Evolutionary conservation across 1,139 yeast genomes (phyloP).

Genomic region (Debaryomyces singareniensis): DNA sequence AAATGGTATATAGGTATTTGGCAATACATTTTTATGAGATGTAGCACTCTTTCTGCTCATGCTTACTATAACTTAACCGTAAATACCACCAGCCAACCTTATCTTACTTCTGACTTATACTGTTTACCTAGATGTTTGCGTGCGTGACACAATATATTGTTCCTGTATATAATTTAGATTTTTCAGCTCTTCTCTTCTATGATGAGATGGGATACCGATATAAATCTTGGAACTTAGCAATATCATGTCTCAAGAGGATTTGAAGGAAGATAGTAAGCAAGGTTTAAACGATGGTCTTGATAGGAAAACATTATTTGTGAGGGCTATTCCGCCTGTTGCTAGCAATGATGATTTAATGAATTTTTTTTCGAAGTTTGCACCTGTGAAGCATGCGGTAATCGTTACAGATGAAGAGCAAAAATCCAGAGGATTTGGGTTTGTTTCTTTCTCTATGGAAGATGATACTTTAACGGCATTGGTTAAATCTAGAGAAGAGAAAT

Average conservation of each 20-base stretch:
- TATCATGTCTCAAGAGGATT: neutral
- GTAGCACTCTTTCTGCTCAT: conserved; percentile 3
- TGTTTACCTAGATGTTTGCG: too few relatives aligned
- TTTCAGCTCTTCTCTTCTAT: too few relatives aligned
- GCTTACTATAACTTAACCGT: neutral
- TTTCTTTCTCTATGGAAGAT: conserved; percentile 77
- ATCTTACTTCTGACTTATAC: neutral
- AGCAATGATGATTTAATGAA: conserved; percentile 76
- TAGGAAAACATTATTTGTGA: conserved; percentile 70
- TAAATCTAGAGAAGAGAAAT: conserved; percentile 58
- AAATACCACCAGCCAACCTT: neutral
- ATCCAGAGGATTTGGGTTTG: conserved; percentile 95
- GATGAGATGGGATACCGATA: too few relatives aligned
- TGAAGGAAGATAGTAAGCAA: conserved; percentile 2
- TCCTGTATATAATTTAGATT: too few relatives aligned
- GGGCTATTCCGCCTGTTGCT: conserved; percentile 75
- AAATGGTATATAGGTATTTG: conserved; percentile 36
- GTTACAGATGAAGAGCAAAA: conserved; percentile 71
- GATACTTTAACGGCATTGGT: conserved; percentile 76
- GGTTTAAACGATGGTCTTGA: conserved; percentile 36
- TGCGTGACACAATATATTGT: neutral
- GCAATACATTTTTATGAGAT: conserved; percentile 21
- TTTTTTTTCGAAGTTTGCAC: conserved; percentile 85
- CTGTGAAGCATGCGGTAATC: conserved; percentile 91
- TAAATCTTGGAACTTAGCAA: too few relatives aligned